Evolutionary conservation across 1,139 yeast genomes (phyloP), one percentile per base, ranked within the genome.

Genomic region (Yamadazyma triangularis): DNA sequence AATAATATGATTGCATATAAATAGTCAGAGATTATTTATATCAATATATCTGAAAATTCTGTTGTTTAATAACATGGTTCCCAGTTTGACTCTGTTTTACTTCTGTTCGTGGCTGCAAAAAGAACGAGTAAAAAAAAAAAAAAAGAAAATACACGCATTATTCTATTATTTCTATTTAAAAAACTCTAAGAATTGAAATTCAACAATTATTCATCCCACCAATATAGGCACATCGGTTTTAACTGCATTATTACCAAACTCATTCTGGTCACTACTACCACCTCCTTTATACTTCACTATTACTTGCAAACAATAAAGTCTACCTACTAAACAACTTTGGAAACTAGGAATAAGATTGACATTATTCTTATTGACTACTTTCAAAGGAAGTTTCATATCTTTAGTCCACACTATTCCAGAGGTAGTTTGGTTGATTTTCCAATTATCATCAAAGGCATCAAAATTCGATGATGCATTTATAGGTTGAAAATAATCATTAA

Each of bases 321-420:
- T 47, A 0, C 74, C 74, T 8, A 64, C 60, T 34, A 68, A 52
- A 41, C 74, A 68, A 28, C 56, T 61, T 36, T 68, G 73, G 44
- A 66, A 68, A 27, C 61, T 57, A 4, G 74, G 73, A 10, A 64
- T 47, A 31, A 68, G 51, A 13, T 61, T 64, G 27, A 64, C 53
- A 36, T 63, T 66, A 35, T 60, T 57, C 42, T 64, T 65, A 40
- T 67, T 66, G 14, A 54, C 32, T 1, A 56, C 44, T 11, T 40
- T 44, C 31, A 68, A 43, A 3, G 72, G 71, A 2, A 66, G 34
- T 1, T 41, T 35, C 4, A 67, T 30, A 10, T 49, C 39, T 38
- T 58, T 60, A 3, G 42, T 36, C 67, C 68, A 68, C 30, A 44
- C 47, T 24, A 28, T 30, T 20, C 47, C 42, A 9, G 38, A 30